A percentile compares a stretch with the other conserved stretches of the same genome.
phyloP scores from a whole-genome alignment of 1,284 basidiomycete species.

The Puccinia horiana region DNA sequence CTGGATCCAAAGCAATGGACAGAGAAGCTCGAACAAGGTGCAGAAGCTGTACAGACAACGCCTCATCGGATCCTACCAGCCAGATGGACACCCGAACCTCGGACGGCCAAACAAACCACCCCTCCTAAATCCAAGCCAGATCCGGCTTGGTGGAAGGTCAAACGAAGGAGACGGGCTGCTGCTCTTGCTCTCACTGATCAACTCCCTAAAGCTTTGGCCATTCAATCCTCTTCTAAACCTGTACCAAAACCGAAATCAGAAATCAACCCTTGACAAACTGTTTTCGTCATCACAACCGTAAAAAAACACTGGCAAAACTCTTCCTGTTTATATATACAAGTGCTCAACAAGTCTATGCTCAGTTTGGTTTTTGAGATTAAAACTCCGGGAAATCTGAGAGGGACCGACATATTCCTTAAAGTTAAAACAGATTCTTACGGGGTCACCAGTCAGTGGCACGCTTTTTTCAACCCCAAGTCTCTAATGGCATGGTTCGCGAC shows the following conservation, averaged over 20 bases:
- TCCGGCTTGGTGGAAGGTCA: slow-evolving; percentile 48
- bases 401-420: too few species aligned
- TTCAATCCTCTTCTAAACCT: not conserved
- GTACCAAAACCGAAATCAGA: not conserved
- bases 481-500: too few species aligned
- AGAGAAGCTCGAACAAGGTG: slow-evolving; percentile 17
- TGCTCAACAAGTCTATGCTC: too few species aligned
- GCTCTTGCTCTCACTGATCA: slow-evolving; percentile 34
- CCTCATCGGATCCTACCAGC: slow-evolving; percentile 35
- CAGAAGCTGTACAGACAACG: not conserved
- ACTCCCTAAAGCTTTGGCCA: slow-evolving; percentile 19
- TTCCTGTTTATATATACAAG: too few species aligned
- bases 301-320: too few species aligned
- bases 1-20: slow-evolving; percentile 15
- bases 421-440: too few species aligned
- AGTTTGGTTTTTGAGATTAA: too few species aligned
- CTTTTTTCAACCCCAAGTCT: too few species aligned
- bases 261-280: not conserved
- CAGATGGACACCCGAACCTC: slow-evolving; percentile 22
- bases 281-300: too few species aligned
- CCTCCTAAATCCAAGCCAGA: slow-evolving; percentile 25
- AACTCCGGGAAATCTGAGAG: too few species aligned
- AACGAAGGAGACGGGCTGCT: slow-evolving; percentile 41
- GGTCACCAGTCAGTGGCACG: too few species aligned
- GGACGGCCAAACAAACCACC: not conserved